Conservation (phyloP, 257 asterid genomes). For the Salvia hispanica region DNA sequence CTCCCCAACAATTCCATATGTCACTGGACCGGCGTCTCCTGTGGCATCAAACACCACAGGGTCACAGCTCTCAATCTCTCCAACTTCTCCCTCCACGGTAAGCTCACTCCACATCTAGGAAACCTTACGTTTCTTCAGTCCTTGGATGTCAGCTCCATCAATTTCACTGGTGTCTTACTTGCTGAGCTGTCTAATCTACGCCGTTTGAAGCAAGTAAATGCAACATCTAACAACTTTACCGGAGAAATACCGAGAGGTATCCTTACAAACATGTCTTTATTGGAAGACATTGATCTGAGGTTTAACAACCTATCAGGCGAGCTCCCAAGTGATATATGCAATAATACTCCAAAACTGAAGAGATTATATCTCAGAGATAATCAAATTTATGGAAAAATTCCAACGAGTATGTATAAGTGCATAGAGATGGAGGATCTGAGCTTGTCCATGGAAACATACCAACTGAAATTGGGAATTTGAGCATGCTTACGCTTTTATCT, state of each 20-base stretch:
- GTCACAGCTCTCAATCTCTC: slow-evolving; percentile 40
- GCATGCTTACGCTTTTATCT: not conserved
- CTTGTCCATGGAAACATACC: slow-evolving; percentile 1
- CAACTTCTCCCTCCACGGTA: slow-evolving; percentile 23
- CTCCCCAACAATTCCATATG: not conserved
- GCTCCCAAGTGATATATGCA: not conserved
- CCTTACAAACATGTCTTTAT: not conserved
- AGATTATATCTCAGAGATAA: not conserved
- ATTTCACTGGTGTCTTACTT: slow-evolving; percentile 18
- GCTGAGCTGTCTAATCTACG: slow-evolving; percentile 10
- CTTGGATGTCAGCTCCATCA: slow-evolving; percentile 22
- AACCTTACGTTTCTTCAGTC: slow-evolving; percentile 26
- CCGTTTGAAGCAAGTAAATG: not conserved
- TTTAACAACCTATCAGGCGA: not conserved
- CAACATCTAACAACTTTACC: not conserved
- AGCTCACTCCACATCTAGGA: slow-evolving; percentile 30
- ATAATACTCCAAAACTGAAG: not conserved
- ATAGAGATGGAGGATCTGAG: not conserved
- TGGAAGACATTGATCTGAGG: not conserved
- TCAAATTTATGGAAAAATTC: not conserved
- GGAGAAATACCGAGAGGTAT: slow-evolving; percentile 20
- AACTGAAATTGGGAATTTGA: slow-evolving; percentile 5
- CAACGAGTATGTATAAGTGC: not conserved
- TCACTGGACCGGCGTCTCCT: slow-evolving; percentile 43
- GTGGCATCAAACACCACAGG: slow-evolving; percentile 28